These are phyloP conservation scores for Rubia tinctorum DNA, from an alignment of 305 asterid species.

Conservation along the genomic window DNA sequence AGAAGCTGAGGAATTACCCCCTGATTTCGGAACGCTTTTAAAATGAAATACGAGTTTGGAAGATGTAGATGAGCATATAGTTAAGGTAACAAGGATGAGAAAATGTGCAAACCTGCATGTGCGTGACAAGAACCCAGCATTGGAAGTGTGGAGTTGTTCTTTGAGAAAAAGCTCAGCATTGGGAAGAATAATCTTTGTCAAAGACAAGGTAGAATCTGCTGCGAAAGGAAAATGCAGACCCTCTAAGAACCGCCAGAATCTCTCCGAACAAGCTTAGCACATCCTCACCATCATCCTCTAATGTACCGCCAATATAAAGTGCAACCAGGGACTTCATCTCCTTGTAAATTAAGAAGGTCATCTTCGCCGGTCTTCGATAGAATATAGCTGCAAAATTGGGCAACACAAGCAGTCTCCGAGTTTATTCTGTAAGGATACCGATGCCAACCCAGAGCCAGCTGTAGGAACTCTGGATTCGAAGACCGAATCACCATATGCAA, in stretches of 20 bases:
- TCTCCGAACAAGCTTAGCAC: not conserved
- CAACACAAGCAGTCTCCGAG: not conserved
- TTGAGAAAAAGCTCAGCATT: slow-evolving; percentile 7
- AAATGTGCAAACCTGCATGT: slow-evolving; percentile 65
- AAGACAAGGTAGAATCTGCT: not conserved
- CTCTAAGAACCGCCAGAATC: not conserved
- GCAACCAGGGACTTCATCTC: not conserved
- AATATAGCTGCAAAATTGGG: not conserved
- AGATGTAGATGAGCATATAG: too few relatives aligned
- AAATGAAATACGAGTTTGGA: too few relatives aligned
- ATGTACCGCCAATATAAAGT: not conserved
- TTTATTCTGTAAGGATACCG: not conserved
- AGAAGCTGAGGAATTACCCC: not conserved
- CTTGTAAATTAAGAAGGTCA: not conserved
- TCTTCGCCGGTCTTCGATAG: not conserved
- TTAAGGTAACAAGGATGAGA: not conserved
- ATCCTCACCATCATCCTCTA: not conserved
- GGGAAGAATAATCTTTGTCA: not conserved
- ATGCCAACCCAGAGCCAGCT: not conserved
- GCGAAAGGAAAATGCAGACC: not conserved
- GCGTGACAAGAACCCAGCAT: slow-evolving; percentile 79
- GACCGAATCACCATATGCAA: not conserved
- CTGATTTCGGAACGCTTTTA: not conserved
- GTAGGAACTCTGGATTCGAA: not conserved
- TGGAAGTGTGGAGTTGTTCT: not conserved